Evolutionary conservation across 2,329 filamentous ascomycete species (phyloP).

Genomic region (Tothia fuscella): DNA sequence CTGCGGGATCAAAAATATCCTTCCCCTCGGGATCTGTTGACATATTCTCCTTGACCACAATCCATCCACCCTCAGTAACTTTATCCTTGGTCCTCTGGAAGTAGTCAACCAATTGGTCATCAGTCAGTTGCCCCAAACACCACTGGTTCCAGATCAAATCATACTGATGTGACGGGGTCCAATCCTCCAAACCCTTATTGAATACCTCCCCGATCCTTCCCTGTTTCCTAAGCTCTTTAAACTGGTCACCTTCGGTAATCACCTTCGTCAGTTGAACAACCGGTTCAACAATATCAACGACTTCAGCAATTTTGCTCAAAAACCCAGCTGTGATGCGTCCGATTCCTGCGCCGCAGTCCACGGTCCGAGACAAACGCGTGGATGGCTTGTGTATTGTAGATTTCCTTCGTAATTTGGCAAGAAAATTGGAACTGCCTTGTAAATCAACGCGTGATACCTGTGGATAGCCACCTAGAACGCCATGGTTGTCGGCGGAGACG

Average conservation of each 20-base stretch:
- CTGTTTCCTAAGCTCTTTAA: slow-evolving; percentile 23
- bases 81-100: slow-evolving; percentile 42
- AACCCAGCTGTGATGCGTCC: slow-evolving; percentile 72
- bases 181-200: slow-evolving; percentile 63
- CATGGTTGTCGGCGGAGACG: slow-evolving; percentile 45
- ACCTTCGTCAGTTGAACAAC: slow-evolving; percentile 65
- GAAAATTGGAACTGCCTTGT: slow-evolving; percentile 55
- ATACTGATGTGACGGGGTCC: slow-evolving; percentile 48
- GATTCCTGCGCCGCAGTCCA: slow-evolving; percentile 58
- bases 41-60: slow-evolving; percentile 75
- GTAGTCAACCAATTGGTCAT: slow-evolving; percentile 57
- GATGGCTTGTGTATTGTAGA: slow-evolving; percentile 18
- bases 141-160: slow-evolving; percentile 84
- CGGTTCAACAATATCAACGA: slow-evolving; percentile 77
- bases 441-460: slow-evolving; percentile 60
- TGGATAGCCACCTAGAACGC: slow-evolving; percentile 69
- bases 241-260: slow-evolving; percentile 30
- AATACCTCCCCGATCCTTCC: slow-evolving; percentile 51
- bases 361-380: slow-evolving; percentile 28
- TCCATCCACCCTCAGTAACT: slow-evolving; percentile 35
- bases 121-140: slow-evolving; percentile 75
- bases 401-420: slow-evolving; percentile 49
- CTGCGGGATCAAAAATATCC: slow-evolving; percentile 64
- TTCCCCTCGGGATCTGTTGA: slow-evolving; percentile 37
- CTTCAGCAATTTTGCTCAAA: slow-evolving; percentile 54